Conservation (phyloP, 192 early-diverging fungal genomes). For the Ambispora gerdemannii region DNA sequence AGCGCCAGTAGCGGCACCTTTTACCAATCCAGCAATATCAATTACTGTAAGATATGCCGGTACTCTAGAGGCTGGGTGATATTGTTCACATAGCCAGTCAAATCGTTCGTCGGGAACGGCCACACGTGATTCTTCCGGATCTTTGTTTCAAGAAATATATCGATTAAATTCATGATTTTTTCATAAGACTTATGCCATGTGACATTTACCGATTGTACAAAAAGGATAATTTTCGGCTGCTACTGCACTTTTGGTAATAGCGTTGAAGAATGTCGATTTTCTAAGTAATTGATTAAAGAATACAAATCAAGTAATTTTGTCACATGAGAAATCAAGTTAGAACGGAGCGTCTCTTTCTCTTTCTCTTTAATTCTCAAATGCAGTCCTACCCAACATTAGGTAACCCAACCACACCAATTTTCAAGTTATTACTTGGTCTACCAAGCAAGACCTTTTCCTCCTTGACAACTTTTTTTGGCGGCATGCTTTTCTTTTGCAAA, state of each 20-base stretch:
- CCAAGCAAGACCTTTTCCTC: slow-evolving; percentile 78
- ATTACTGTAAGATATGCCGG: slow-evolving; percentile 87
- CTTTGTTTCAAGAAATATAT: slow-evolving; percentile 43
- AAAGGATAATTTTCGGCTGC: slow-evolving; percentile 96
- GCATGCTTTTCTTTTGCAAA: slow-evolving; percentile 59
- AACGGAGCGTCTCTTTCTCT: slow-evolving; percentile 39
- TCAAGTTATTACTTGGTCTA: slow-evolving; percentile 83
- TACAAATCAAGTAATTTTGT: slow-evolving; percentile 52
- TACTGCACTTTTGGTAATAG: slow-evolving; percentile 65
- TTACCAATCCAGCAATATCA: slow-evolving; percentile 98
- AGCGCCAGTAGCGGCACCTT: slow-evolving; percentile 74
- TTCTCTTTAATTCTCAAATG: background rate
- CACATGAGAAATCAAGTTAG: too few species aligned
- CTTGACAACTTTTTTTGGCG: slow-evolving; percentile 74
- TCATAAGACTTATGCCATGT: too few species aligned
- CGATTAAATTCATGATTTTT: too few species aligned
- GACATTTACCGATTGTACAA: slow-evolving; percentile 72
- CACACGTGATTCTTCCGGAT: slow-evolving; percentile 88
- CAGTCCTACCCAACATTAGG: slow-evolving; percentile 81
- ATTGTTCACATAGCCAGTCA: slow-evolving; percentile 73
- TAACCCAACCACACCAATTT: slow-evolving; percentile 94
- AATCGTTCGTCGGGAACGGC: slow-evolving; percentile 89
- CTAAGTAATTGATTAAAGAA: slow-evolving; percentile 38
- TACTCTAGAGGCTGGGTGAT: slow-evolving; percentile 62
- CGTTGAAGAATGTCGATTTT: slow-evolving; percentile 42